These are phyloP conservation scores for Apiospora hydei DNA, from an alignment of 2,329 filamentous ascomycete species.

Conservation along the genomic window DNA sequence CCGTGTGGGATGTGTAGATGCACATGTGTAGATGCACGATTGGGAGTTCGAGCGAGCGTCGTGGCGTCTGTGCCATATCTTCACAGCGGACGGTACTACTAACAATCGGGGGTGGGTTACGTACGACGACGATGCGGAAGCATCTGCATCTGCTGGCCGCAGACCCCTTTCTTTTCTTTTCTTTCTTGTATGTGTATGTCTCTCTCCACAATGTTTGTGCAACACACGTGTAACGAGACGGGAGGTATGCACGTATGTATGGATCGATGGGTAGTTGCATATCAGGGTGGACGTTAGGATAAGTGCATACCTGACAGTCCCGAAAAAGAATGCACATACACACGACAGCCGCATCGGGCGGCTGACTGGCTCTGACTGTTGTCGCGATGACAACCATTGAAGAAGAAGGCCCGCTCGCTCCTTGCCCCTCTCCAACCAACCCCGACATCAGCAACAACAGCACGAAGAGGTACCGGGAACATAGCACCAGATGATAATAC, in stretches of 20 bases:
- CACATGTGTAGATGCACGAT: background rate
- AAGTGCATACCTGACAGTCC: background rate
- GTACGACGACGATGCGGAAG: background rate
- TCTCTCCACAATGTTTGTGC: background rate
- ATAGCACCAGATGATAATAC: background rate
- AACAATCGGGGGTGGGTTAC: background rate
- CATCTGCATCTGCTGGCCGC: background rate
- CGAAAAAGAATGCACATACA: background rate
- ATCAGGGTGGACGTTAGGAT: background rate
- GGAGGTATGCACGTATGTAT: background rate
- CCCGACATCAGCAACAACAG: background rate
- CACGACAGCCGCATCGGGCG: background rate
- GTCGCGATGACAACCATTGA: background rate
- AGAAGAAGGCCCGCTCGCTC: background rate
- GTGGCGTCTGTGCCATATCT: background rate
- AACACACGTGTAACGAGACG: slow-evolving; percentile 1
- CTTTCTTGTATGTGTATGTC: background rate
- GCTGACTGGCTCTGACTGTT: background rate
- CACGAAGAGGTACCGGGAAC: background rate
- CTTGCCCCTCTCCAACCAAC: background rate
- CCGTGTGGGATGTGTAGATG: background rate
- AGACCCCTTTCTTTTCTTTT: background rate
- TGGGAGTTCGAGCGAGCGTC: background rate
- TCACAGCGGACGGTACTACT: background rate
- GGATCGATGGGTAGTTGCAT: background rate